Conservation (phyloP, 2,329 filamentous ascomycete genomes). For the Emergomyces pasteurianus region DNA sequence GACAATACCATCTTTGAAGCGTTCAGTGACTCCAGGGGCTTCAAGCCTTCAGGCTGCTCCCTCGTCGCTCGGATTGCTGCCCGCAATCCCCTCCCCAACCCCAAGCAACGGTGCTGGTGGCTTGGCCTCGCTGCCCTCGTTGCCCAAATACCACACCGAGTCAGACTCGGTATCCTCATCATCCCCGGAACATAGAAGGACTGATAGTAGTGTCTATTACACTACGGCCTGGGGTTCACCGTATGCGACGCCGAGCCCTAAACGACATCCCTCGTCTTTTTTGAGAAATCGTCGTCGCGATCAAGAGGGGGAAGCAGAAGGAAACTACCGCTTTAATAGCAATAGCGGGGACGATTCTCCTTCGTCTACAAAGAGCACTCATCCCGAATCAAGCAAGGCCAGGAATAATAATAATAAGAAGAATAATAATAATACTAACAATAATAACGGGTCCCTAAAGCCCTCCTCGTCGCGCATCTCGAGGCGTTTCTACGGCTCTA, state of each 20-base stretch:
- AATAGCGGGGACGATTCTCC: slow-evolving; percentile 12
- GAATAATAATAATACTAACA: not conserved
- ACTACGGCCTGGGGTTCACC: slow-evolving; percentile 89
- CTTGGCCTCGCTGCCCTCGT: slow-evolving; percentile 6
- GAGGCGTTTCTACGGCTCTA: slow-evolving; percentile 16
- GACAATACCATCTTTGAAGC: slow-evolving; percentile 19
- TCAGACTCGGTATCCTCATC: slow-evolving; percentile 27
- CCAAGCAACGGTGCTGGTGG: not conserved
- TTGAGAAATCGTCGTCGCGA: slow-evolving; percentile 7
- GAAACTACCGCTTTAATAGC: not conserved
- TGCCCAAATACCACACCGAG: slow-evolving; percentile 21
- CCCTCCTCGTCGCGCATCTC: slow-evolving; percentile 15
- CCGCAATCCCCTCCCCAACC: slow-evolving; percentile 4
- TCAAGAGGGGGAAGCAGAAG: not conserved
- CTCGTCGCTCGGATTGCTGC: slow-evolving; percentile 20
- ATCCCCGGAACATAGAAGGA: slow-evolving; percentile 30
- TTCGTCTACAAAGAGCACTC: slow-evolving; percentile 8
- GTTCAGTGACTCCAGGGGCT: slow-evolving; percentile 25
- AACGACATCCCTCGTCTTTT: slow-evolving; percentile 27
- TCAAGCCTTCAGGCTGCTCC: slow-evolving; percentile 25
- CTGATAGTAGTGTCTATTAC: slow-evolving; percentile 43
- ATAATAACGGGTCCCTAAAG: not conserved
- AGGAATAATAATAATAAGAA: not conserved
- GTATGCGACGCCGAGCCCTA: slow-evolving; percentile 54
- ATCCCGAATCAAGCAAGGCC: not conserved